Evolutionary conservation across 2,329 filamentous ascomycete genomes (phyloP).

Genomic region (Metarhizium humberi): DNA sequence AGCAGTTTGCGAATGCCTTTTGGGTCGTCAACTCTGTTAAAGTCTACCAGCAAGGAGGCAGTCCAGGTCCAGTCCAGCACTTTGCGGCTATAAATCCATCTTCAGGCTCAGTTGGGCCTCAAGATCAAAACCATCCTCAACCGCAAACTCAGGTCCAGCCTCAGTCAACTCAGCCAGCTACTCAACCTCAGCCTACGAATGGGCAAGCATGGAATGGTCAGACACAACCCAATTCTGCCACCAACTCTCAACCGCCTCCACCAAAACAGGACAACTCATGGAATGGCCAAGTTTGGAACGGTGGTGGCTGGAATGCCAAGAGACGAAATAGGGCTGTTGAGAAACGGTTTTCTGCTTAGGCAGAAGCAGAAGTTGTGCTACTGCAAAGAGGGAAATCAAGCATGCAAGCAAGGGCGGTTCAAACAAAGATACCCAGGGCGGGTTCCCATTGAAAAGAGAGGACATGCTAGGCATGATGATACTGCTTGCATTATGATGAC

Average conservation of each 20-base stretch:
- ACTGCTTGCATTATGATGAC: slow-evolving; percentile 1
- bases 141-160: background rate
- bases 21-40: slow-evolving; percentile 68
- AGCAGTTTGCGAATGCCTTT: slow-evolving; percentile 62
- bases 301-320: background rate
- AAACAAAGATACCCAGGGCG: background rate
- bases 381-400: background rate
- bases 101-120: too few species aligned
- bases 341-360: background rate
- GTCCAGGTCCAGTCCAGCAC: background rate
- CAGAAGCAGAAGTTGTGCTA: background rate
- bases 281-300: slow-evolving; percentile 6
- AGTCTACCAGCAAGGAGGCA: slow-evolving; percentile 36
- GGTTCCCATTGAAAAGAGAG: background rate
- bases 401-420: background rate
- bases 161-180: background rate
- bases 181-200: background rate
- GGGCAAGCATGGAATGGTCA: slow-evolving; percentile 5
- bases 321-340: background rate
- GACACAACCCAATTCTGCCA: background rate
- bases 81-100: too few species aligned
- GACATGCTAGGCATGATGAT: slow-evolving; percentile 1
- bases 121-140: too few species aligned
- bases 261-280: background rate
- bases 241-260: background rate